These are phyloP conservation scores for Tetracladium marchalianum DNA, from an alignment of 495 filamentous ascomycete genomes.

Conservation along the genomic window DNA sequence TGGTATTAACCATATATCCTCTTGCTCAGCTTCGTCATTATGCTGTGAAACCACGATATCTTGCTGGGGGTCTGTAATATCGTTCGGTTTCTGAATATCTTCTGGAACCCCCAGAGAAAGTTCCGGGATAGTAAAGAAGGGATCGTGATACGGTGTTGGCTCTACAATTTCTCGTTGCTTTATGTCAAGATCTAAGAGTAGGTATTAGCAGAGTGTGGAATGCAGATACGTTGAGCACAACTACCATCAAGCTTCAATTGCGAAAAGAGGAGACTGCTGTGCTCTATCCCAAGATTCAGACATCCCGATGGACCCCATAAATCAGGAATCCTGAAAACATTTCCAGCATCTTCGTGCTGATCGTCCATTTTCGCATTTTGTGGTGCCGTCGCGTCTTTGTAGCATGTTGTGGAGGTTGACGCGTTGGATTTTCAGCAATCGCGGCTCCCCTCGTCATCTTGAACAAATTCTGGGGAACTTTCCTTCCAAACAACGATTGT, in stretches of 20 bases:
- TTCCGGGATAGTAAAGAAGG: conserved; percentile 18
- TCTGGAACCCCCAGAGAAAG: conserved; percentile 13
- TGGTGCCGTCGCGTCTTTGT: not conserved
- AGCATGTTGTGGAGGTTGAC: conserved; percentile 7
- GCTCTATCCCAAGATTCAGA: conserved; percentile 3
- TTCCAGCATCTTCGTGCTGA: conserved; percentile 34
- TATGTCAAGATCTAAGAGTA: conserved; percentile 12
- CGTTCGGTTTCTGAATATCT: conserved; percentile 3
- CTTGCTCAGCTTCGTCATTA: conserved; percentile 14
- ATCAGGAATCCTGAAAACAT: conserved; percentile 65
- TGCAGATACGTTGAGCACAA: not conserved
- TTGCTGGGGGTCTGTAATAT: not conserved
- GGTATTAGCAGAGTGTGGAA: not conserved
- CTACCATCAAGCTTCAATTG: conserved; percentile 15
- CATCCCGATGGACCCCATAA: conserved; percentile 37
- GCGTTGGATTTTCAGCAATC: not conserved
- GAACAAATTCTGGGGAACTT: not conserved
- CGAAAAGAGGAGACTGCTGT: conserved; percentile 14
- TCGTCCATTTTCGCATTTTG: conserved; percentile 14
- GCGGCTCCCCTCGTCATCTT: not conserved
- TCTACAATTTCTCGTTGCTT: conserved; percentile 6
- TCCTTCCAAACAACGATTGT: not conserved
- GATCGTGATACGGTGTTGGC: conserved; percentile 4
- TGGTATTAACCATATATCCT: conserved; percentile 47
- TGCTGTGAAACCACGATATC: not conserved